Conservation (phyloP, 2,329 filamentous ascomycete species). For the Exophiala aquamarina region DNA sequence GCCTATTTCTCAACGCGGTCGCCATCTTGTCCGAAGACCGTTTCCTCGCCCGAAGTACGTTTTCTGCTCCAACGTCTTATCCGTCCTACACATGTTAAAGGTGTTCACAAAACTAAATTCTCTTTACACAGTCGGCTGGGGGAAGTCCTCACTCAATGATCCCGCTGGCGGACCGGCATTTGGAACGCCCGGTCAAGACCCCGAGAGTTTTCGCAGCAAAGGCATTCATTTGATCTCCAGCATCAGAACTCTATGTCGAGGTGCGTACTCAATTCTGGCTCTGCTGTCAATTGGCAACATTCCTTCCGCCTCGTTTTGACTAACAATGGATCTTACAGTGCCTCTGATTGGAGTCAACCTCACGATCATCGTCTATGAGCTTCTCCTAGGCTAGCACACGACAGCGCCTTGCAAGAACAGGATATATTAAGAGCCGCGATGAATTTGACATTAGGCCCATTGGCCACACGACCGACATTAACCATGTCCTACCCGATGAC, state of each 20-base stretch:
- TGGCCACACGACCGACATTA: no score
- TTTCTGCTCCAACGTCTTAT: neutral
- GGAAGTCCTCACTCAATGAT: slow-evolving; percentile 41
- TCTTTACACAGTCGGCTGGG: slow-evolving; percentile 71
- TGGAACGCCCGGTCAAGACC: slow-evolving; percentile 64
- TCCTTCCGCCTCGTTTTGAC: neutral
- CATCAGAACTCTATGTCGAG: slow-evolving; percentile 19
- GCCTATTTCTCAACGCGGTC: slow-evolving; percentile 86
- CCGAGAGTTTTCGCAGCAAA: slow-evolving; percentile 80
- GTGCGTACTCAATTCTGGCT: slow-evolving; percentile 14
- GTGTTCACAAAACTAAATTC: no score
- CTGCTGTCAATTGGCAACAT: neutral
- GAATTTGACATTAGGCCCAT: no score
- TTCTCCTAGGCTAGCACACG: slow-evolving; percentile 66
- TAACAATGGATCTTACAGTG: slow-evolving; percentile 52
- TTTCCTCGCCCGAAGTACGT: slow-evolving; percentile 72
- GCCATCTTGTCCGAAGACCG: slow-evolving; percentile 93
- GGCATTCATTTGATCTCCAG: slow-evolving; percentile 87
- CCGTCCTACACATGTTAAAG: neutral
- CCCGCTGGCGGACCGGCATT: slow-evolving; percentile 68
- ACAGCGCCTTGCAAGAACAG: no score
- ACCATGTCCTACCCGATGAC: no score
- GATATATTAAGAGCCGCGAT: no score
- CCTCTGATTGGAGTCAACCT: slow-evolving; percentile 82
- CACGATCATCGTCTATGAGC: slow-evolving; percentile 78